Base-by-base conservation (phyloP, 371 early-diverging fungal species). In the Mortierella sp. region DNA sequence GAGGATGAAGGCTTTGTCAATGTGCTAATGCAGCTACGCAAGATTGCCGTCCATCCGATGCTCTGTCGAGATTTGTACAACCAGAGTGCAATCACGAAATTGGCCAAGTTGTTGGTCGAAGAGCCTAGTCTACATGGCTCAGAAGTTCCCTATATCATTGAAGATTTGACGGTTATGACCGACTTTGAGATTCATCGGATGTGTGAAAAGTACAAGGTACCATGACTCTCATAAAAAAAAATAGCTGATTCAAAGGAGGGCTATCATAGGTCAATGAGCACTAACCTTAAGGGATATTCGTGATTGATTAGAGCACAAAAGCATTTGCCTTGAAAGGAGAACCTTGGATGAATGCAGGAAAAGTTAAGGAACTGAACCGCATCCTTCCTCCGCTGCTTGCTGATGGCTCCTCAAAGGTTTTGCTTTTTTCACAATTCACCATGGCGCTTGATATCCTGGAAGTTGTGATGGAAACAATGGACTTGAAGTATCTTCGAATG, bases 341-440 rank as follows among this genome's bases (percentile, higher is more conserved):
- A n/a, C 83, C 80, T 43, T 89, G 91, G 85, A 86, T 94, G 91
- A 89, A 94, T 60, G 85, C 94, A 0, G 95, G 92, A 19, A 97
- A 97, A 64, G 86, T 97, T 4, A 62, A 84, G 18, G 75, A 79
- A 52, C 81, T 97, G 25, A 77, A 89, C 61, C 47, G 62, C 16
- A 72, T 95, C 0, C 73, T 97, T 7, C 88, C 87, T 19, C 86
- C 85, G 43, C 86, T 85, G 72, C 84, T 84, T 45, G 46, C 64
- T 11, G 81, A 83, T 64, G 87, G 86, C 64, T 90, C 88, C 25
- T 88, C 91, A 43, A 89, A 93, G 19, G 81, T 94, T 0, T 81
- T 97, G 59, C 75, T 96, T 16, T 97, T 97, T 75, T 87, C 88
- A 50, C 96, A 97, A 75, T 95, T 95, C 70, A 91, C 93, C 19